Percentiles rank a stretch among this genome's conserved stretches.
phyloP scores from a whole-genome alignment of 345 rosid genomes.

The Pseudoturritis turrita region DNA sequence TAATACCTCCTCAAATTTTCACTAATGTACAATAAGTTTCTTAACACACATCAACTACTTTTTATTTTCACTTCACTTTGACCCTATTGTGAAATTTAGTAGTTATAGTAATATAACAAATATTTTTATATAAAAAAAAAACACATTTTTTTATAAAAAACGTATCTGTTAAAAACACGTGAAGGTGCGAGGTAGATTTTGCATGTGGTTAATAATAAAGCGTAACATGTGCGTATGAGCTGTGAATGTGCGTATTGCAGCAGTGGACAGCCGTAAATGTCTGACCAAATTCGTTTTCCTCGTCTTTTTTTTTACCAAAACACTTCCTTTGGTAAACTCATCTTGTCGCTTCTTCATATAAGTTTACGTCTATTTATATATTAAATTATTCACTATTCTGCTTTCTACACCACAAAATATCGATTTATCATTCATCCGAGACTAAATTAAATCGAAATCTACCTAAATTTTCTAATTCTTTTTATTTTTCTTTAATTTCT shows the following conservation, averaged over 20 bases:
- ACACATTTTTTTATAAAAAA: too few relatives aligned
- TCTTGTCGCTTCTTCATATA: slow-evolving; percentile 8
- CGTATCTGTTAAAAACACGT: background rate
- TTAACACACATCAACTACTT: background rate
- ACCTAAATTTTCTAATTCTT: background rate
- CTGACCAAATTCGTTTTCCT: slow-evolving; percentile 24
- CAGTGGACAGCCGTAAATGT: slow-evolving; percentile 29
- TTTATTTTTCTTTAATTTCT: background rate
- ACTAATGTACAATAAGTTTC: background rate
- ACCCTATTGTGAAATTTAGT: background rate
- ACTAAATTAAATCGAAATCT: background rate
- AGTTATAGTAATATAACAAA: background rate
- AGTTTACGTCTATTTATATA: background rate
- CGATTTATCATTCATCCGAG: background rate
- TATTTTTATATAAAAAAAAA: too few relatives aligned
- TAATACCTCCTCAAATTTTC: background rate
- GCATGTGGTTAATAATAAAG: slow-evolving; percentile 28
- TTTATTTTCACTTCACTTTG: background rate
- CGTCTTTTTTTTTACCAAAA: background rate
- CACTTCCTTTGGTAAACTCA: slow-evolving; percentile 7
- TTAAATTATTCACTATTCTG: background rate
- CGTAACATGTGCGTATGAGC: slow-evolving; percentile 28
- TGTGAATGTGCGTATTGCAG: slow-evolving; percentile 24
- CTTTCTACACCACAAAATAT: background rate
- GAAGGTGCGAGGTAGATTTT: background rate